Evolutionary conservation across 768 basidiomycete genomes (phyloP).

Genomic region (Boletellus ananas): DNA sequence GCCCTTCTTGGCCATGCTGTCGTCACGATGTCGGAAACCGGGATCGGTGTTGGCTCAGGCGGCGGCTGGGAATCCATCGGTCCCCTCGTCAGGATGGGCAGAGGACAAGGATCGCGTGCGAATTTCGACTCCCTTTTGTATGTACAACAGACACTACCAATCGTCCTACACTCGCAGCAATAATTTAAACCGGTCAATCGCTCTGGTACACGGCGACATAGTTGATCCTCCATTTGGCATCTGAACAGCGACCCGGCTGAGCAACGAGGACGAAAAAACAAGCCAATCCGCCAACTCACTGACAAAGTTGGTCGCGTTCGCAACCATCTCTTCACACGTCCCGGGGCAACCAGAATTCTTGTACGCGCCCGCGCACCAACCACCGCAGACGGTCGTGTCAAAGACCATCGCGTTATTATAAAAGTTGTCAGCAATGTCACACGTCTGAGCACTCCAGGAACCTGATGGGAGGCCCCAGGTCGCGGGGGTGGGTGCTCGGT

Average conservation of each 20-base stretch:
- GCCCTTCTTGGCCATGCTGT: constrained; percentile 50
- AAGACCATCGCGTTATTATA: constrained; percentile 48
- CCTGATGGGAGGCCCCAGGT: constrained; percentile 53
- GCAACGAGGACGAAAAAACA: background rate
- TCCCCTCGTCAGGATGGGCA: constrained; percentile 25
- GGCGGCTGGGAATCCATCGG: constrained; percentile 35
- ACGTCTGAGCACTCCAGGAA: constrained; percentile 45
- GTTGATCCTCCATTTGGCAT: constrained; percentile 54
- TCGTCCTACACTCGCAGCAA: background rate
- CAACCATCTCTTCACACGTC: constrained; percentile 45
- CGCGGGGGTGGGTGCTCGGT: constrained; percentile 42
- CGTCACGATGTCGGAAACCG: constrained; percentile 51
- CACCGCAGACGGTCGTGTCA: constrained; percentile 34
- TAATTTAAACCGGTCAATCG: background rate
- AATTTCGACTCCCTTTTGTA: constrained; percentile 26
- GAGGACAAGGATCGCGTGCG: constrained; percentile 25
- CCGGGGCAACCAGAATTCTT: constrained; percentile 35
- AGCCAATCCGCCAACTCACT: constrained; percentile 27
- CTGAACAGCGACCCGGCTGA: constrained; percentile 28
- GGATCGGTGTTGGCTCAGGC: constrained; percentile 35
- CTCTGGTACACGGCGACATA: constrained; percentile 51
- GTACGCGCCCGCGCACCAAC: constrained; percentile 28
- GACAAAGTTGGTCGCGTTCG: constrained; percentile 53
- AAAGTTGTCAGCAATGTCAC: constrained; percentile 50
- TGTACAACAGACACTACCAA: too few relatives aligned